phyloP scores from a whole-genome alignment of 805 yeast species.

The Wickerhamomyces chambardii region DNA sequence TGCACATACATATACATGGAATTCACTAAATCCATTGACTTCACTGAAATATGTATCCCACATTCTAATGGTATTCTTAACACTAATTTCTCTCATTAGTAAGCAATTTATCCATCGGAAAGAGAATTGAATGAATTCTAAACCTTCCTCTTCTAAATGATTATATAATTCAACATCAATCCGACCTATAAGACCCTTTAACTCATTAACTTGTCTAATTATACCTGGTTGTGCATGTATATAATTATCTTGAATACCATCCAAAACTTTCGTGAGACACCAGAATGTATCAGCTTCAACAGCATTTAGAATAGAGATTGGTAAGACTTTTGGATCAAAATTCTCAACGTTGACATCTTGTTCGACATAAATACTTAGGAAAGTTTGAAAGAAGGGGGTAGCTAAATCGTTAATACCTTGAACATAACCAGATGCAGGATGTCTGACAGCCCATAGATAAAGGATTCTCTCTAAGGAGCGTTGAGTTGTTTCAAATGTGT shows the following conservation, averaged over 20 bases:
- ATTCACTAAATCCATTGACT: constrained; percentile 74
- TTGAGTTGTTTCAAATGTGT: constrained; percentile 64
- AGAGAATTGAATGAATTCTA: constrained; percentile 93
- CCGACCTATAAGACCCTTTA: constrained; percentile 67
- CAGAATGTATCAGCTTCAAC: constrained; percentile 96
- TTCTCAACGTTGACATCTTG: constrained; percentile 38
- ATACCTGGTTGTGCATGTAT: constrained; percentile 99
- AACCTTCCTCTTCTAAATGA: constrained; percentile 72
- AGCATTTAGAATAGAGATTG: constrained; percentile 49
- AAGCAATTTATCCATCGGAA: constrained; percentile 99
- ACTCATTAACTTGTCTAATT: constrained; percentile 76
- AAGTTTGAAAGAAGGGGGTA: constrained; percentile 89
- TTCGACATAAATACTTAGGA: constrained; percentile 57
- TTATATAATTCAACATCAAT: constrained; percentile 67
- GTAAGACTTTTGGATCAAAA: constrained; percentile 54
- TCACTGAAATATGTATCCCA: constrained; percentile 94
- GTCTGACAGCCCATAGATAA: constrained; percentile 92
- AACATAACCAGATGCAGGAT: constrained; percentile 96
- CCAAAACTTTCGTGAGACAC: constrained; percentile 87
- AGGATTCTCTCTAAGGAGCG: constrained; percentile 70
- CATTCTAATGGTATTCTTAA: constrained; percentile 78
- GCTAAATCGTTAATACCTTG: constrained; percentile 94
- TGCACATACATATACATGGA: constrained; percentile 96
- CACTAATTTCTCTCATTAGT: constrained; percentile 85
- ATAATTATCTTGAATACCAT: constrained; percentile 93